Base-by-base conservation (phyloP, 2,329 filamentous ascomycete species). In the Colletotrichum euphorbiae region DNA sequence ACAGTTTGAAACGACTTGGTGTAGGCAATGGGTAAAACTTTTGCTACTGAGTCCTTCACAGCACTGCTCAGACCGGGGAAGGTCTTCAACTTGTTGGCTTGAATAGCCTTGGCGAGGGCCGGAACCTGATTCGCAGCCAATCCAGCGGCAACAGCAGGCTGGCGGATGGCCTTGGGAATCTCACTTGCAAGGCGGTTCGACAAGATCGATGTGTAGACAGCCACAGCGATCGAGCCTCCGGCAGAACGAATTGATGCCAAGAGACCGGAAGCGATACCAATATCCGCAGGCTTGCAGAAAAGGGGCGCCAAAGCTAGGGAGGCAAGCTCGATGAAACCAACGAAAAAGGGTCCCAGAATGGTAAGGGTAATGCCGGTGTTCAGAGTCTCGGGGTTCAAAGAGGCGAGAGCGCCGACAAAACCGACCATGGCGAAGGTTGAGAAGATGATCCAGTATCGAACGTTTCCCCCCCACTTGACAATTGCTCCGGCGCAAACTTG, bases 1-100 rank as follows among this genome's bases (percentile, higher is more conserved):
- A 83, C 79, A 2, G 80, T 81, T 65, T 78, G 74, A 69, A 80
- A 81, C 6, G 80, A 79, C 43, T 80, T 76, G 1, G 78, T 73
- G 56, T 79, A 79, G 6, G 80, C 81, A 5, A 71, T 73, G 0
- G 77, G 76, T 19, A 81, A 61, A 5, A 75, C 78, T 3, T 61
- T 70, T 2, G 70, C 64, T 0, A 80, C 78, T 0, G 77, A 76
- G 2, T 72, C 73, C 15, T 76, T 71, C 4, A 81, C 74, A 0
- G 72, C 69, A 2, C 72, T 71, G 1, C 75, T 79, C 33, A 81
- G 62, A 3, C 77, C 76, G 0, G 77, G 71, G 50, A 80, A 74
- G 4, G 76, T 58, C 77, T 75, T 75, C 80, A 9, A 77, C 80
- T 0, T 69, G 12, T 73, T 74, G 3, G 71, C 71, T 0, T 77